phyloP scores from a whole-genome alignment of 1,284 basidiomycete genomes.

The Chalciporus piperatoides region DNA sequence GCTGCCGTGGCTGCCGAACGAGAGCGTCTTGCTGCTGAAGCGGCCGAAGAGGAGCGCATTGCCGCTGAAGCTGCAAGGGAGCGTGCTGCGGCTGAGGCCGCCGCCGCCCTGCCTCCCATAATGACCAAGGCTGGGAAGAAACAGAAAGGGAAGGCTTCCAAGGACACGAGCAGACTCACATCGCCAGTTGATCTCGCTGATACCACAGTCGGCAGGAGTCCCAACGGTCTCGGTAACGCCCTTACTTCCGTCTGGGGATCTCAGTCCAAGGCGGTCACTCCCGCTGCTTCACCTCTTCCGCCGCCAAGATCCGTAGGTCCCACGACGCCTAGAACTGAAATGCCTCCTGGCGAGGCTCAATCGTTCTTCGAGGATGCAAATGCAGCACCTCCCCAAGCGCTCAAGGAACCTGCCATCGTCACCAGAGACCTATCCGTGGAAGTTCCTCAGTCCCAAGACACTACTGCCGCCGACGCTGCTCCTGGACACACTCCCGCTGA shows the following conservation, averaged over 20 bases:
- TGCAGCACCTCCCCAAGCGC: neutral
- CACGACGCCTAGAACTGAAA: constrained; percentile 20
- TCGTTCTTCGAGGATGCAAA: neutral
- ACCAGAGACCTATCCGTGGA: constrained; percentile 12
- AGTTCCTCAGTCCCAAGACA: constrained; percentile 2
- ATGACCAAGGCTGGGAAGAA: constrained; percentile 6
- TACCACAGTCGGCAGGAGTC: constrained; percentile 30
- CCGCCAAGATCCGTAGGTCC: constrained; percentile 20
- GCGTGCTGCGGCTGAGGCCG: neutral
- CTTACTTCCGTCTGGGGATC: constrained; percentile 31
- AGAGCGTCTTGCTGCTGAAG: neutral
- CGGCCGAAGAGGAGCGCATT: neutral
- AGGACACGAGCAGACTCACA: constrained; percentile 21
- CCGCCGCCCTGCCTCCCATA: neutral
- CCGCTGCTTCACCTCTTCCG: constrained; percentile 27
- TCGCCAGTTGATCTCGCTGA: constrained; percentile 31
- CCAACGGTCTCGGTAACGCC: constrained; percentile 19
- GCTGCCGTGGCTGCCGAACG: no score
- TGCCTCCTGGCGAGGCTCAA: constrained; percentile 9
- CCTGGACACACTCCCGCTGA: constrained; percentile 29
- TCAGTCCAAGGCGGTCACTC: constrained; percentile 29
- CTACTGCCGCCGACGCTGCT: constrained; percentile 1
- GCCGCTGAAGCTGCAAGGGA: neutral
- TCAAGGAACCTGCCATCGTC: neutral
- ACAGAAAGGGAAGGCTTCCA: constrained; percentile 18